A percentile compares a stretch with the other conserved stretches of the same genome.
Conservation (phyloP, 2,329 filamentous ascomycete species). For the Emericellopsis atlantica region DNA sequence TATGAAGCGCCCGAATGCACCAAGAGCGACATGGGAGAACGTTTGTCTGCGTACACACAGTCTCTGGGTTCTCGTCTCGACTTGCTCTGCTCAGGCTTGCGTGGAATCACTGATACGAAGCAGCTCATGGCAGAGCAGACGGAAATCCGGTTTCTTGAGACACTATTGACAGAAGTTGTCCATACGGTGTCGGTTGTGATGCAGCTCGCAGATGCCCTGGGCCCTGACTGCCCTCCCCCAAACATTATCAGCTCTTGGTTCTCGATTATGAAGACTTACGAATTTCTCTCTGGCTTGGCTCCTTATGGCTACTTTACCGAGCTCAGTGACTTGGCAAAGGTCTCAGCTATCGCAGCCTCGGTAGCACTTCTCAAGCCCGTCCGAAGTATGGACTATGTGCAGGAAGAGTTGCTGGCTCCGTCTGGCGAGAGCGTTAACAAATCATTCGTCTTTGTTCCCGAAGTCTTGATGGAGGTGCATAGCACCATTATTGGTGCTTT, state of each 20-base stretch:
- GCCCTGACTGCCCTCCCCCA: conserved; percentile 41
- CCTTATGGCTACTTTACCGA: conserved; percentile 25
- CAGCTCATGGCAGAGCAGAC: conserved; percentile 37
- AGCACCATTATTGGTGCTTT: conserved; percentile 53
- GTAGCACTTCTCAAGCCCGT: conserved; percentile 58
- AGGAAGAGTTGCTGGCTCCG: conserved; percentile 22
- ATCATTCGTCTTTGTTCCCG: conserved; percentile 56
- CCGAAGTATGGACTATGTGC: conserved; percentile 32
- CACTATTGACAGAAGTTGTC: conserved; percentile 55
- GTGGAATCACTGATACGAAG: conserved; percentile 34
- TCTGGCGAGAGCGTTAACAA: conserved; percentile 23
- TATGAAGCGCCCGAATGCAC: no score
- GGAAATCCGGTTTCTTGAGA: conserved; percentile 47
- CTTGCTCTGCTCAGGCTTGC: conserved; percentile 34
- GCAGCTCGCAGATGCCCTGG: conserved; percentile 51
- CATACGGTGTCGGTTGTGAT: conserved; percentile 66
- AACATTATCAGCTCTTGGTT: conserved; percentile 60
- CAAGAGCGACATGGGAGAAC: conserved; percentile 18
- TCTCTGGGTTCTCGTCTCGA: conserved; percentile 32
- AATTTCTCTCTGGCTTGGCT: conserved; percentile 55
- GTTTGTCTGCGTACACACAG: conserved; percentile 35
- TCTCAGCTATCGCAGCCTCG: conserved; percentile 57
- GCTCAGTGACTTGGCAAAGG: conserved; percentile 52
- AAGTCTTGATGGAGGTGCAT: conserved; percentile 62
- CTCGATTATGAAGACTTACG: conserved; percentile 51